Conservation (phyloP, 2,329 filamentous ascomycete genomes). For the Verticillium klebahnii region DNA sequence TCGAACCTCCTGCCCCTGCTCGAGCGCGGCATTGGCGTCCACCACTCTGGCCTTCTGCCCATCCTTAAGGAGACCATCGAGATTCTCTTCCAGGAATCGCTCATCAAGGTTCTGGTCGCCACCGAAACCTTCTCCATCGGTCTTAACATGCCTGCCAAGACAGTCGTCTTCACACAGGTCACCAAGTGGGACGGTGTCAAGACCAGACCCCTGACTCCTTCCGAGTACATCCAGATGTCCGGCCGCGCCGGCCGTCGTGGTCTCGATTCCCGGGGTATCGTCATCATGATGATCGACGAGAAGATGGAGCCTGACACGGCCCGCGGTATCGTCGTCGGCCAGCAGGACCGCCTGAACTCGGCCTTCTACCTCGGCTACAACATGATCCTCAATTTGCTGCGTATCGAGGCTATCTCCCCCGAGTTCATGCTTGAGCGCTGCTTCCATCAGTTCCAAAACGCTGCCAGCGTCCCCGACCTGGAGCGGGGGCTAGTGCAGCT, state of each 20-base stretch:
- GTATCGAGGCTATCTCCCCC: constrained; percentile 98
- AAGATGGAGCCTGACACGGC: constrained; percentile 94
- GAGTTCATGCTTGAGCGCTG: constrained; percentile 99
- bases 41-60: constrained; percentile 91
- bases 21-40: constrained; percentile 89
- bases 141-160: constrained; percentile 98
- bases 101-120: constrained; percentile 97
- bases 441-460: constrained; percentile 98
- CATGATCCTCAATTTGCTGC: constrained; percentile 94
- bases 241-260: constrained; percentile 94
- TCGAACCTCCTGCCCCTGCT: constrained; percentile 83
- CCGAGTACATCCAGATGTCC: constrained; percentile 98
- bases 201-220: constrained; percentile 81
- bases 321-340: constrained; percentile 90
- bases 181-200: constrained; percentile 87
- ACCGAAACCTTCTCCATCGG: constrained; percentile 99
- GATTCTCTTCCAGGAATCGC: constrained; percentile 94
- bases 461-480: constrained; percentile 74
- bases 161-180: constrained; percentile 96
- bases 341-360: constrained; percentile 95
- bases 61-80: constrained; percentile 99
- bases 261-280: constrained; percentile 94
- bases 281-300: constrained; percentile 99
- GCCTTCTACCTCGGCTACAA: constrained; percentile 98
- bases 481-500: constrained; percentile 80